Evolutionary conservation across 768 basidiomycete genomes (phyloP), one percentile per base, ranked within the genome.

Genomic region (Pholiota molesta): DNA sequence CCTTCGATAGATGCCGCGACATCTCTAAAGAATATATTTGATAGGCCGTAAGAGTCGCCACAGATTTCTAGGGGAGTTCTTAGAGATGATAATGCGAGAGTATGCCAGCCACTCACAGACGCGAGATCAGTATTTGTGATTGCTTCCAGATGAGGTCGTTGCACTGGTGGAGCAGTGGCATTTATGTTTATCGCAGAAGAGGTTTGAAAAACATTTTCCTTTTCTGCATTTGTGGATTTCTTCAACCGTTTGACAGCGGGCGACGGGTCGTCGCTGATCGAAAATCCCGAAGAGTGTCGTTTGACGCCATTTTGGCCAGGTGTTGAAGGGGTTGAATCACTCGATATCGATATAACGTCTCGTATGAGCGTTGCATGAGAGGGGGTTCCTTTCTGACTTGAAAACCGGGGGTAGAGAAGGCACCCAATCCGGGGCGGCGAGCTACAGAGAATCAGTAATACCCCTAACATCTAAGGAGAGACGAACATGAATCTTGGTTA

Each of bases 321-420:
- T 5, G 74, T 74, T 11, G 76, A 68, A 21, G 76, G 68, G 28
- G 72, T 63, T 6, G 77, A 80, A 56, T 78, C 75, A 58, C 74
- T 79, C 4, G 80, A 79, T 31, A 79, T 72, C 47, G 72, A 71
- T 2, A 79, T 71, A 11, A 73, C 59, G 26, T 76, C 73, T 13
- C 58, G 64, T 37, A 57, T 68, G 54, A 64, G 66, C 49, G 55
- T 66, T 45, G 62, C 52, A 57, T 52, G 66, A 53, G 63, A 61
- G 52, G 51, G 5, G 51, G 40, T 55, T 31, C 60, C 35, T 65
- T 66, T 37, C 37, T 37, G 14, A 40, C 51, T 58, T 69, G 67
- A 64, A 81, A 82, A 4, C 79, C 79, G 5, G 84, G 77, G 0
- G 84, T 83, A 1, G 80, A 78, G 63, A 83, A 81, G 1, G 80